These are phyloP conservation scores for Letharia columbiana DNA, from an alignment of 495 filamentous ascomycete species.

Conservation along the genomic window DNA sequence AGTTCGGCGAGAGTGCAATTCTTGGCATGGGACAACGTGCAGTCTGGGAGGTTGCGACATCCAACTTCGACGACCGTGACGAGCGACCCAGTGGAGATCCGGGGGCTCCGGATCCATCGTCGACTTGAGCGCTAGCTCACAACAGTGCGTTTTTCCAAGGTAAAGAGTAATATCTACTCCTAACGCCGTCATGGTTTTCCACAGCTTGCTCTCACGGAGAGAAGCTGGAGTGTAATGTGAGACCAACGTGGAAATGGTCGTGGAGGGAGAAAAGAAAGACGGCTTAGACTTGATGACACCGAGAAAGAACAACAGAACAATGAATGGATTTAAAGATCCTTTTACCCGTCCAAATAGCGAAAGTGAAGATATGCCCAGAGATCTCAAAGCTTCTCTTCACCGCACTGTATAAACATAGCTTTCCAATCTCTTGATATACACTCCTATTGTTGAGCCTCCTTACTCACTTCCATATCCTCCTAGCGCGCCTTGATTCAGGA, in stretches of 20 bases:
- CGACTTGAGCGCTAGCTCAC: neutral
- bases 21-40: too few species aligned
- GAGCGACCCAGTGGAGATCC: neutral
- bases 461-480: neutral
- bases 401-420: neutral
- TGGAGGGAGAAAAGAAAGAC: too few species aligned
- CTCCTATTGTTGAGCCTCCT: neutral
- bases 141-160: neutral
- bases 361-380: neutral
- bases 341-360: neutral
- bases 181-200: neutral
- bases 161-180: neutral
- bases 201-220: neutral
- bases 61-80: too few species aligned
- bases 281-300: neutral
- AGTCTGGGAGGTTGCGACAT: too few species aligned
- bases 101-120: neutral
- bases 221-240: neutral
- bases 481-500: constrained; percentile 19
- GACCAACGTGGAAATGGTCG: too few species aligned
- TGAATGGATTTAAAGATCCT: neutral
- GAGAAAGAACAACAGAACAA: neutral
- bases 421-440: neutral
- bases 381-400: neutral
- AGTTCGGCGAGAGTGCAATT: too few species aligned